Evolutionary conservation across 2,329 filamentous ascomycete species (phyloP).

Genomic region (Alternaria metachromatica): DNA sequence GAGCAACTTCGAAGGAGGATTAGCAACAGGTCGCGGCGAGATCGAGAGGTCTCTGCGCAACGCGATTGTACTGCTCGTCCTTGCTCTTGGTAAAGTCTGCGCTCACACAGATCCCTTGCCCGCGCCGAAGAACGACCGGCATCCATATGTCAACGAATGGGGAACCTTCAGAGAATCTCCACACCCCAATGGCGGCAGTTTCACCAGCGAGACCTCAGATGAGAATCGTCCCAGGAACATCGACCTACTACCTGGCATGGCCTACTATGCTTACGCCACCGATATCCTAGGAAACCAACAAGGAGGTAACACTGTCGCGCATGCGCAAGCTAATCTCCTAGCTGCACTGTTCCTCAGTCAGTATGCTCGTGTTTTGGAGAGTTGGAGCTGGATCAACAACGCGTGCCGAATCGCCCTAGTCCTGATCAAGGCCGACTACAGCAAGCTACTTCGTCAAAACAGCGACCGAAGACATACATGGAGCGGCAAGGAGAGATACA

Average conservation of each 20-base stretch:
- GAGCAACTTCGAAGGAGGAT: constrained; percentile 35
- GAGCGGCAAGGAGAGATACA: constrained; percentile 37
- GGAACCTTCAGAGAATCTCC: constrained; percentile 45
- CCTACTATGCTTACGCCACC: constrained; percentile 86
- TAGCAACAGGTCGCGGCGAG: constrained; percentile 28
- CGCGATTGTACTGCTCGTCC: constrained; percentile 79
- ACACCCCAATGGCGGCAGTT: constrained; percentile 47
- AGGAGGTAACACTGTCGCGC: constrained; percentile 78
- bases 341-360: constrained; percentile 90
- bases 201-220: constrained; percentile 33
- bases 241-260: constrained; percentile 85
- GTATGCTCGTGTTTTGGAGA: constrained; percentile 84
- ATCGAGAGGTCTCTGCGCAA: constrained; percentile 58
- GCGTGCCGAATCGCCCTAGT: constrained; percentile 69
- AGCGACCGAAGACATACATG: constrained; percentile 19
- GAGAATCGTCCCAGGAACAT: constrained; percentile 65
- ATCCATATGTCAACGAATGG: constrained; percentile 24
- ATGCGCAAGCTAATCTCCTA: constrained; percentile 84
- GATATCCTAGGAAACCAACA: constrained; percentile 84
- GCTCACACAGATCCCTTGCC: constrained; percentile 57
- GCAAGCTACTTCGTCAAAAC: constrained; percentile 33
- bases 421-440: constrained; percentile 69
- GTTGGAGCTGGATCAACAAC: constrained; percentile 72
- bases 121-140: constrained; percentile 61
- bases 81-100: constrained; percentile 88